phyloP scores from a whole-genome alignment of 1,284 basidiomycete genomes.

The Sphaerobolus stellatus region DNA sequence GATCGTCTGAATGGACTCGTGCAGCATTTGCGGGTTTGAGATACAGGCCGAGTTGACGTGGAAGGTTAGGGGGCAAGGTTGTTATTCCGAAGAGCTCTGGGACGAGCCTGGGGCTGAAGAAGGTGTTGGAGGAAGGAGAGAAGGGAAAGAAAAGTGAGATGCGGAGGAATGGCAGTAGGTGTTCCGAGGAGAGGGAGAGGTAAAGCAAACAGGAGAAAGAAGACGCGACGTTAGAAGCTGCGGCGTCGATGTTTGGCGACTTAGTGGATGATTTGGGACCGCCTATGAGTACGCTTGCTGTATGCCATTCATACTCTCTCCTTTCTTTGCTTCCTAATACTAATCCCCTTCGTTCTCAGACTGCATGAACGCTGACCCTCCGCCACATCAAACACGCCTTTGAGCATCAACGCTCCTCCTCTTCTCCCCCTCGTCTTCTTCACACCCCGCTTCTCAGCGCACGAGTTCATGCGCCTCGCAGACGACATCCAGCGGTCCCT shows the following conservation, averaged over 20 bases:
- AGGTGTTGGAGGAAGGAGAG: conserved; percentile 16
- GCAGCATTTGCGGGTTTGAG: conserved; percentile 88
- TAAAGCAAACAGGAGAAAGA: conserved; percentile 60
- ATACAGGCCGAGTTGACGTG: conserved; percentile 83
- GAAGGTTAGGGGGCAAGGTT: too few species aligned
- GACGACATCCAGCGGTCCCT: conserved; percentile 69
- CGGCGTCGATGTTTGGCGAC: conserved; percentile 77
- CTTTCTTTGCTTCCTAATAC: conserved; percentile 4
- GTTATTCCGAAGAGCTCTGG: neutral
- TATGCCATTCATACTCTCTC: conserved; percentile 38
- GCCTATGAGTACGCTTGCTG: conserved; percentile 74
- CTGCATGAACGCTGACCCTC: conserved; percentile 58
- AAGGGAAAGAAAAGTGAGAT: conserved; percentile 32
- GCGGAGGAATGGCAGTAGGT: too few species aligned
- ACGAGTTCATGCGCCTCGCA: conserved; percentile 63
- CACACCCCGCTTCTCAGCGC: too few species aligned
- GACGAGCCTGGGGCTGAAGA: conserved; percentile 9
- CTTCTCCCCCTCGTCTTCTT: too few species aligned
- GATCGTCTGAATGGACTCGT: conserved; percentile 82
- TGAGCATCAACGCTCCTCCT: conserved; percentile 49
- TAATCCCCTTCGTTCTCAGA: conserved; percentile 38
- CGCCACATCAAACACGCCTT: conserved; percentile 66
- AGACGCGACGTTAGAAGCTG: conserved; percentile 56
- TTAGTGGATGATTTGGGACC: conserved; percentile 82
- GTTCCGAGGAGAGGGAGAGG: too few species aligned